These are phyloP conservation scores for Pichia kluyveri DNA, from an alignment of 805 yeast species.

Conservation along the genomic window DNA sequence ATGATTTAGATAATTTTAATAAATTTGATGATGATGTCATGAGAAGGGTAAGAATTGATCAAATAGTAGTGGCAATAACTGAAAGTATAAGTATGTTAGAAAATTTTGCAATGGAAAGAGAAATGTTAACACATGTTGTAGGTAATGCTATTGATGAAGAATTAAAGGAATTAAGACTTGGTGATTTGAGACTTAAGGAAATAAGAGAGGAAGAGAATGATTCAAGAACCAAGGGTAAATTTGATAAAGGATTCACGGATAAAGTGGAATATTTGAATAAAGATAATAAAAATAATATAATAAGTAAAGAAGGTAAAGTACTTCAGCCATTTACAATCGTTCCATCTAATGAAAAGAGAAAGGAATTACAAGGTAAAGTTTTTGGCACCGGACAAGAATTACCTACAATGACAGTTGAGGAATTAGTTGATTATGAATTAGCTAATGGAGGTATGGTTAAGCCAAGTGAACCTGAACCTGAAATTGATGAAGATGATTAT, in stretches of 20 bases:
- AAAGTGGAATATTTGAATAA: constrained; percentile 26
- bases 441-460: constrained; percentile 72
- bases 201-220: constrained; percentile 9
- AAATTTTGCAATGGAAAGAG: constrained; percentile 53
- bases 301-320: constrained; percentile 70
- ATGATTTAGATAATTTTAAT: constrained; percentile 10
- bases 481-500: constrained; percentile 51
- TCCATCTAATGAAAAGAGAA: constrained; percentile 34
- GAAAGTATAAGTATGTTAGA: constrained; percentile 51
- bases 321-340: constrained; percentile 76
- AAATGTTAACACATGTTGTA: constrained; percentile 41
- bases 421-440: constrained; percentile 76
- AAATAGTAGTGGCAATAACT: constrained; percentile 42
- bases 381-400: constrained; percentile 86
- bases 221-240: constrained; percentile 10
- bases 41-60: constrained; percentile 47
- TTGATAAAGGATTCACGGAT: constrained; percentile 50
- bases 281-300: constrained; percentile 38
- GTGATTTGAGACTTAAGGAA: constrained; percentile 5
- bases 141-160: constrained; percentile 9
- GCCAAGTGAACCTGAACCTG: constrained; percentile 32
- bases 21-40: constrained; percentile 55
- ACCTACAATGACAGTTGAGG: constrained; percentile 94
- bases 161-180: constrained; percentile 5
- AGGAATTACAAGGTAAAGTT: constrained; percentile 53